Base-by-base conservation (phyloP, 140 eudicot genomes). In the Flaveria floridana region DNA sequence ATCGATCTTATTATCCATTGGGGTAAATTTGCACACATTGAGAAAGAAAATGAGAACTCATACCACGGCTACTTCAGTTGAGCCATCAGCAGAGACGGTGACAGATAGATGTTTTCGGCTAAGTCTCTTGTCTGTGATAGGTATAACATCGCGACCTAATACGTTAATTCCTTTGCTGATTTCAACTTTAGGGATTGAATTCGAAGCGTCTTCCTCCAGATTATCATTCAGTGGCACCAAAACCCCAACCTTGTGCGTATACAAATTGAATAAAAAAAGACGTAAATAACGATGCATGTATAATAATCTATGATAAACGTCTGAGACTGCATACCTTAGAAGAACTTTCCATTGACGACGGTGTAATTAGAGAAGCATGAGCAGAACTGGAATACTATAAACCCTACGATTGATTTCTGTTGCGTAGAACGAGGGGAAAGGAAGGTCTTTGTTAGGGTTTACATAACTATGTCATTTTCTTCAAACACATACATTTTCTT, bases 31-130 rank as follows among this genome's bases (percentile, higher is more conserved):
- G 28, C 25, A 55, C 61, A 55, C 26, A 55, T 1, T 44, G 16
- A 47, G 53, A 47, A 61, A 23, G 50, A 68, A 6, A 25, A 75
- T 26, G 34, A 21, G 42, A 73, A 53, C 0, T 50, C 42, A 58
- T 87, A 92, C 98, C 84, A 89, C 96, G 25, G 73, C n/a, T 34
- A 92, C 21, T 26, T 83, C 65, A 57, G 87, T 90, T 77, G 89
- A 78, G 76, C 86, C 89, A 78, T 79, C 80, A 46, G 61, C 23
- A 6, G 80, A 75, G 53, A 78, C 81, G 42, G 75, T 86, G 20
- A 92, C 4, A n/a, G 89, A 81, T 8, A 89, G 76, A 85, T 92
- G 98, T 83, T 74, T 84, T 77, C 98, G 92, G 82, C 98, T 89
- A 62, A 92, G 87, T 46, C 98, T 80, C 81, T 92, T 92, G 82